phyloP scores from a whole-genome alignment of 228 moss, liverwort and hornwort species.

The Sphagnum fallax region DNA sequence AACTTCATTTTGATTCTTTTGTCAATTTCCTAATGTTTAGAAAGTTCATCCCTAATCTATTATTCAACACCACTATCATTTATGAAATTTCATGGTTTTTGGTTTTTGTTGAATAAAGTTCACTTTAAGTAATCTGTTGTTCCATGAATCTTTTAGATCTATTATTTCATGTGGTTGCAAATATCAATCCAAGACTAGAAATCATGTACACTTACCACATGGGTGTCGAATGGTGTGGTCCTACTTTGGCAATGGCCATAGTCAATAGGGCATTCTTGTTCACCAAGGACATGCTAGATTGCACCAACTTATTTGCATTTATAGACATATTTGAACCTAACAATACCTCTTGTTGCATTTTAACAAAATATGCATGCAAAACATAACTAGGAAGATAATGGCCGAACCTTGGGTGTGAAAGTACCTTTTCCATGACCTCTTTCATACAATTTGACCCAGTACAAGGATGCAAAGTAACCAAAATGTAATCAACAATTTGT shows the following conservation, averaged over 20 bases:
- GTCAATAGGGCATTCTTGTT: neutral
- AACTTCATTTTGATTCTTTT: no score
- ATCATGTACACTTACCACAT: neutral
- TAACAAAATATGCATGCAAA: neutral
- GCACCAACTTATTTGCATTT: neutral
- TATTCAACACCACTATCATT: neutral
- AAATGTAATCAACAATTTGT: neutral
- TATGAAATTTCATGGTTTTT: no score
- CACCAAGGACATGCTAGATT: neutral
- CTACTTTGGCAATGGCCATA: neutral
- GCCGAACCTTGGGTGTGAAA: neutral
- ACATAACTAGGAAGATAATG: neutral
- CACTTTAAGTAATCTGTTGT: no score
- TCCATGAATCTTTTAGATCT: no score
- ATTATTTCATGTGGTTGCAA: neutral
- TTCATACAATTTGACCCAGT: neutral
- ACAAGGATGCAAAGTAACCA: neutral
- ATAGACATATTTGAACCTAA: neutral
- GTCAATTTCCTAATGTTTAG: no score
- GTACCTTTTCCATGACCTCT: conserved; percentile 1
- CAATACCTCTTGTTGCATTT: neutral
- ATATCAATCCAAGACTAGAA: neutral
- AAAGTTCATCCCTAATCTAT: no score
- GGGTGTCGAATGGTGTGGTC: neutral
- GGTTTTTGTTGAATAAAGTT: no score